Evolutionary conservation across 345 rosid genomes (phyloP).

Genomic region (Euclidium syriacum): DNA sequence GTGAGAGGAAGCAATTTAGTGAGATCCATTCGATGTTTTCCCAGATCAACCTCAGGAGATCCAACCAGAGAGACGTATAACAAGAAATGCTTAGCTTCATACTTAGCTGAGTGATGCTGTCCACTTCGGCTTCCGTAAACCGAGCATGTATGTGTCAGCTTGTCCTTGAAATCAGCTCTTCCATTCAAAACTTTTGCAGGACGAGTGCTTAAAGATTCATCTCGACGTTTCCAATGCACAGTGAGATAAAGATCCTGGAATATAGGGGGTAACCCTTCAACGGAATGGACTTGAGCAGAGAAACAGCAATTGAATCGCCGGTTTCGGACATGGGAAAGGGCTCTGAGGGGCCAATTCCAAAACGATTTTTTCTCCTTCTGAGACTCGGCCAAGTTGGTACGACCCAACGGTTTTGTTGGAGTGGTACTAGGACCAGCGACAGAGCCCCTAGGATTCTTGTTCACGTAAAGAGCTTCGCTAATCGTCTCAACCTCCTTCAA

Average conservation of each 20-base stretch:
- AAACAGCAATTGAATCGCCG: slow-evolving; percentile 75
- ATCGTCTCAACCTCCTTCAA: slow-evolving; percentile 70
- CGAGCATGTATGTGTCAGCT: slow-evolving; percentile 58
- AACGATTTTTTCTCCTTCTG: slow-evolving; percentile 76
- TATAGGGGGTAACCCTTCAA: slow-evolving; percentile 57
- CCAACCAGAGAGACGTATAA: slow-evolving; percentile 57
- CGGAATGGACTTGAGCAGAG: slow-evolving; percentile 66
- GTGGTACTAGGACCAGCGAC: slow-evolving; percentile 27
- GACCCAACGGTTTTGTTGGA: slow-evolving; percentile 43
- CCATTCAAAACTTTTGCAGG: slow-evolving; percentile 62
- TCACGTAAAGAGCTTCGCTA: slow-evolving; percentile 66
- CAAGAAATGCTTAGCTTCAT: slow-evolving; percentile 92
- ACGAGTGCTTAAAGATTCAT: slow-evolving; percentile 54
- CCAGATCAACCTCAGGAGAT: slow-evolving; percentile 73
- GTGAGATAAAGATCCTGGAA: slow-evolving; percentile 52
- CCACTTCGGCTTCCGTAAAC: slow-evolving; percentile 86
- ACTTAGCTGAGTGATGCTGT: slow-evolving; percentile 83
- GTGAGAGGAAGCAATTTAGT: slow-evolving; percentile 88
- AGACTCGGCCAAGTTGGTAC: slow-evolving; percentile 39
- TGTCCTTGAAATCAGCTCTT: slow-evolving; percentile 66
- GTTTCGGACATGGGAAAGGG: slow-evolving; percentile 56
- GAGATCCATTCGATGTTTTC: slow-evolving; percentile 93
- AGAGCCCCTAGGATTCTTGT: slow-evolving; percentile 37
- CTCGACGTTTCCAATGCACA: slow-evolving; percentile 92
- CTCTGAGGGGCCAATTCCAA: slow-evolving; percentile 92